Percentiles rank a stretch among this genome's conserved stretches.
Conservation (phyloP, 2,329 filamentous ascomycete species). For the Microdochium nivale region DNA sequence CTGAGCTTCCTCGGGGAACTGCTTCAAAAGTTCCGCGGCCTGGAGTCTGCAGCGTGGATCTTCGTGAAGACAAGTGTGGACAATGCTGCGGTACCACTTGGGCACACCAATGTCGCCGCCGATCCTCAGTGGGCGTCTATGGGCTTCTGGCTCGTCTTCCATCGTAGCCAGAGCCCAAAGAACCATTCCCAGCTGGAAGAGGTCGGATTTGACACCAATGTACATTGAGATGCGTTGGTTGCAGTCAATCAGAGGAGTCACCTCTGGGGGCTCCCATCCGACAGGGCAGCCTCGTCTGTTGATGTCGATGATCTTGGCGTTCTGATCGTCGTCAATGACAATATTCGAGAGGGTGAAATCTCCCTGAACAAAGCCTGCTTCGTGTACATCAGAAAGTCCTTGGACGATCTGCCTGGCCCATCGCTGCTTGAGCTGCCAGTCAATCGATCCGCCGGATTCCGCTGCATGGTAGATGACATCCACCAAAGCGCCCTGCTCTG, state of each 20-base stretch:
- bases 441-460: constrained; percentile 41
- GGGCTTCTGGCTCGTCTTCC: constrained; percentile 81
- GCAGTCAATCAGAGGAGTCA: constrained; percentile 74
- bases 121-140: constrained; percentile 60
- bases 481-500: constrained; percentile 77
- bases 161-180: constrained; percentile 85
- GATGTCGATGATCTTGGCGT: constrained; percentile 97
- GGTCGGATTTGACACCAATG: constrained; percentile 94
- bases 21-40: constrained; percentile 60
- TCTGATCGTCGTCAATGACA: constrained; percentile 73
- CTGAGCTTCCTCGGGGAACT: constrained; percentile 48
- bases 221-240: constrained; percentile 92
- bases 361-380: constrained; percentile 92
- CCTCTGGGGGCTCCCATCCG: constrained; percentile 94
- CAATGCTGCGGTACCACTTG: constrained; percentile 67
- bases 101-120: constrained; percentile 57
- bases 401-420: constrained; percentile 91
- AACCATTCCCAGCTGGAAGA: constrained; percentile 96
- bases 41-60: constrained; percentile 65
- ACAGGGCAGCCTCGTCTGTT: constrained; percentile 95
- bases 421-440: constrained; percentile 67
- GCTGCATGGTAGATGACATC: constrained; percentile 81
- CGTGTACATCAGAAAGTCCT: constrained; percentile 86
- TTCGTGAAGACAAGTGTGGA: constrained; percentile 68
- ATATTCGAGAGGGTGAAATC: constrained; percentile 98